These are phyloP conservation scores for Ceriops zippeliana DNA, from an alignment of 345 rosid genomes.

Conservation along the genomic window DNA sequence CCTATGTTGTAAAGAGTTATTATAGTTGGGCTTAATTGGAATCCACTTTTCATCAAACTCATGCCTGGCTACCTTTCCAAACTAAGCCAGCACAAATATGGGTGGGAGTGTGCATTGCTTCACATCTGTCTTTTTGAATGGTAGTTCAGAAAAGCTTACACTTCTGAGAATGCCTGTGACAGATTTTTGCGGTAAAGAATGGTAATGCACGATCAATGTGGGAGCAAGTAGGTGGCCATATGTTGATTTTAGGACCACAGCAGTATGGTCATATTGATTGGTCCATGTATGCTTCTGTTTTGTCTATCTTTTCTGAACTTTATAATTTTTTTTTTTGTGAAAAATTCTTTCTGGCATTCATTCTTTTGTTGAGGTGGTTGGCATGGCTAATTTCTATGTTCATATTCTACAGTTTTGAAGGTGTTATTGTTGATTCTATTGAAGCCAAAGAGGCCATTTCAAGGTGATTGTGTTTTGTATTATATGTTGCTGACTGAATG, in stretches of 20 bases:
- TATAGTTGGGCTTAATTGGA: not conserved
- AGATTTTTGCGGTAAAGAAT: conserved; percentile 63
- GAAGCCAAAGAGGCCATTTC: conserved; percentile 79
- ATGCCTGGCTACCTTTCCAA: too few species aligned
- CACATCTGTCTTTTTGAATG: conserved; percentile 5
- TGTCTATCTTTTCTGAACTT: conserved; percentile 8
- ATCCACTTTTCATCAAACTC: not conserved
- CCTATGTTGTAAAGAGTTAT: not conserved
- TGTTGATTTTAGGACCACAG: conserved; percentile 48
- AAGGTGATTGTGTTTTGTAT: conserved; percentile 46
- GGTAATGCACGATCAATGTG: conserved; percentile 56
- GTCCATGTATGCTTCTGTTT: conserved; percentile 61
- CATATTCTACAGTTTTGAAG: conserved; percentile 69
- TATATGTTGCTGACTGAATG: not conserved
- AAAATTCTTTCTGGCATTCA: not conserved
- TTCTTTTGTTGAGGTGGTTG: conserved; percentile 17
- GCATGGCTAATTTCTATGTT: conserved; percentile 24
- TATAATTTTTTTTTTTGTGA: not conserved
- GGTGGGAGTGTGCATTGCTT: conserved; percentile 1
- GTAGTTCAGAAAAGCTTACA: conserved; percentile 36
- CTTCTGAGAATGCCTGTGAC: conserved; percentile 31
- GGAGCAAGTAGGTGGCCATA: conserved; percentile 57
- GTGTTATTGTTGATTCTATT: conserved; percentile 75
- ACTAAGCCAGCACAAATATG: not conserved
- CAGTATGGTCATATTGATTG: conserved; percentile 64